Percentiles rank a stretch among this genome's conserved stretches.
Evolutionary conservation across 495 filamentous ascomycete genomes (phyloP).

Genomic region (Extremus antarcticus): DNA sequence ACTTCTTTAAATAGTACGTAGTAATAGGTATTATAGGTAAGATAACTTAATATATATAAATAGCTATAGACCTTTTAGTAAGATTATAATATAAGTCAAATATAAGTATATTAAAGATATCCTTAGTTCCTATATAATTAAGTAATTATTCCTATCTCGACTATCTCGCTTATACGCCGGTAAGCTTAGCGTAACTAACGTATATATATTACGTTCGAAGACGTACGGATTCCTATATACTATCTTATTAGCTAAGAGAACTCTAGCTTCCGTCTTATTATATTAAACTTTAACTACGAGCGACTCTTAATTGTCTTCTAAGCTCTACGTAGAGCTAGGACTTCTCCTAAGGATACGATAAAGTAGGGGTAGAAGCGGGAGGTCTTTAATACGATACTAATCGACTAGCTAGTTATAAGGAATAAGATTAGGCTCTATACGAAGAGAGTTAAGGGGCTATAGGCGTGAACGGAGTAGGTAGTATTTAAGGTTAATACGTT

Average conservation of each 20-base stretch:
- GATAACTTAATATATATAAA: too few relatives aligned
- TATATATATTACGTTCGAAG: constrained; percentile 25
- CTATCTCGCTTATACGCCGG: too few relatives aligned
- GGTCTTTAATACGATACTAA: constrained; percentile 18
- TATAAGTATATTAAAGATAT: too few relatives aligned
- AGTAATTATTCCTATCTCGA: too few relatives aligned
- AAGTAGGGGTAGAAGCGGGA: constrained; percentile 21
- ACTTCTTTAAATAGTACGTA: too few relatives aligned
- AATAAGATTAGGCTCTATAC: constrained; percentile 8
- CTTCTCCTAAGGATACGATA: constrained; percentile 11
- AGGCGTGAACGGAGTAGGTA: constrained; percentile 23
- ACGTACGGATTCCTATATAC: constrained; percentile 21
- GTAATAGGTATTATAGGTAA: too few relatives aligned
- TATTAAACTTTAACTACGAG: constrained; percentile 27
- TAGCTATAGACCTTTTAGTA: too few relatives aligned
- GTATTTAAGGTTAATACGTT: constrained; percentile 18
- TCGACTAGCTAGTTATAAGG: constrained; percentile 22
- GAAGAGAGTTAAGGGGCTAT: constrained; percentile 17
- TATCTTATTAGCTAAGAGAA: constrained; percentile 20
- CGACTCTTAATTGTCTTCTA: constrained; percentile 10
- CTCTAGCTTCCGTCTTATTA: constrained; percentile 19
- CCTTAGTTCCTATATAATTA: too few relatives aligned
- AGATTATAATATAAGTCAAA: too few relatives aligned
- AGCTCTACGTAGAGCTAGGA: constrained; percentile 10
- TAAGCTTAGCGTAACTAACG: constrained; percentile 11